Conservation (phyloP, 805 yeast species). For the Cyberlindnera americana region DNA sequence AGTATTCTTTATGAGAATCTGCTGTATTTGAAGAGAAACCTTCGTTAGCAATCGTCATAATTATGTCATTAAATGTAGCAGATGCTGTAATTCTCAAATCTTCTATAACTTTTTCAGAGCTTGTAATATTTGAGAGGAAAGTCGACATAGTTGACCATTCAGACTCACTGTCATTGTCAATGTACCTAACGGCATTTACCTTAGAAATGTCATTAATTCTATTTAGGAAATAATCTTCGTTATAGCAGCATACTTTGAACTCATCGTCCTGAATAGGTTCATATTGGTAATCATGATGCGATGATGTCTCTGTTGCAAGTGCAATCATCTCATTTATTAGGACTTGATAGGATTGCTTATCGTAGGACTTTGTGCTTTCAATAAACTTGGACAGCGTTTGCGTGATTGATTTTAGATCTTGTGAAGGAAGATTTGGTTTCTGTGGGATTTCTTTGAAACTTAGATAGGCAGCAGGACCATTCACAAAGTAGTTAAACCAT, state of each 20-base stretch:
- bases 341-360: conserved; percentile 44
- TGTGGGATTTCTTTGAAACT: conserved; percentile 38
- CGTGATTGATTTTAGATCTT: conserved; percentile 51
- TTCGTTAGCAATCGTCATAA: conserved; percentile 31
- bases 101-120: conserved; percentile 40
- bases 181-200: conserved; percentile 49
- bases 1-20: conserved; percentile 13
- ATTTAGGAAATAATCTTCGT: conserved; percentile 51
- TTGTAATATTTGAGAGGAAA: conserved; percentile 43
- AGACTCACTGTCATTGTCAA: conserved; percentile 34
- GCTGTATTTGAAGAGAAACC: conserved; percentile 14
- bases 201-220: conserved; percentile 50
- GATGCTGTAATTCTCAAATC: conserved; percentile 47
- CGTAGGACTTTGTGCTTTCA: conserved; percentile 58
- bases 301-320: conserved; percentile 34
- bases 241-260: conserved; percentile 43
- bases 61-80: conserved; percentile 48
- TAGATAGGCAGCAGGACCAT: conserved; percentile 50
- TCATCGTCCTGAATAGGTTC: conserved; percentile 26
- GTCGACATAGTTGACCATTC: conserved; percentile 48
- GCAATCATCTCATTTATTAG: conserved; percentile 45
- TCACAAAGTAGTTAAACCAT: conserved; percentile 71
- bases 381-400: conserved; percentile 54
- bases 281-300: conserved; percentile 11
- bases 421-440: conserved; percentile 38